phyloP scores from a whole-genome alignment of 768 basidiomycete species.

The Xerocomellus chrysenteron region DNA sequence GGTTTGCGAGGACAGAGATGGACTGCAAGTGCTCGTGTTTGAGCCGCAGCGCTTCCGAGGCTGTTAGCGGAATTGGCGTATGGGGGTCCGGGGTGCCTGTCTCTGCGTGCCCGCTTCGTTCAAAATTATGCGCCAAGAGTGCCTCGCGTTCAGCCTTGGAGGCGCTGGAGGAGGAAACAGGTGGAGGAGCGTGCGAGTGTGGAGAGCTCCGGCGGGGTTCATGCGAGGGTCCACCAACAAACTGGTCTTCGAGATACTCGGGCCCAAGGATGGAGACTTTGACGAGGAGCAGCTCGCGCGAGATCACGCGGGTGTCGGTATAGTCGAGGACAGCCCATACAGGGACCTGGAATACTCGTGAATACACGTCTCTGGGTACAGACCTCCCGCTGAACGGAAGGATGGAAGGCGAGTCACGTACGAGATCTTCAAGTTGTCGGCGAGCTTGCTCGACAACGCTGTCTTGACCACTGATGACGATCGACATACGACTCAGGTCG shows the following conservation, averaged over 20 bases:
- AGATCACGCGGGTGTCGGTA: constrained; percentile 87
- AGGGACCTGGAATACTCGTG: constrained; percentile 64
- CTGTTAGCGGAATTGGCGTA: constrained; percentile 52
- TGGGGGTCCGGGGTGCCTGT: constrained; percentile 13
- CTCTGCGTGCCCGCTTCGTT: constrained; percentile 51
- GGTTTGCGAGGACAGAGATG: constrained; percentile 77
- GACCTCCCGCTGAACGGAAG: neutral
- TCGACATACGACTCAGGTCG: constrained; percentile 96
- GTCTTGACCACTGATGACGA: constrained; percentile 95
- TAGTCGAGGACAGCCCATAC: constrained; percentile 99
- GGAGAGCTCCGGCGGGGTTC: constrained; percentile 54
- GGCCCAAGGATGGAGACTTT: constrained; percentile 98
- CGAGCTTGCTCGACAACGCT: constrained; percentile 97
- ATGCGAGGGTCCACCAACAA: constrained; percentile 81
- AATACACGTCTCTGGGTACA: neutral
- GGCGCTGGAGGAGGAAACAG: constrained; percentile 25
- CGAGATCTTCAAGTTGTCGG: constrained; percentile 93
- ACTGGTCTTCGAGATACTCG: constrained; percentile 93
- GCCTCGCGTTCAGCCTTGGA: constrained; percentile 72
- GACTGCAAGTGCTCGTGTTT: constrained; percentile 90
- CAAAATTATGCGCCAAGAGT: constrained; percentile 74
- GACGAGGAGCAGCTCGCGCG: constrained; percentile 90
- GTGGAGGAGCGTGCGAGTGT: neutral
- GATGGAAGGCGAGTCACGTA: constrained; percentile 40
- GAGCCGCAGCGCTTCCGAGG: constrained; percentile 82